These are phyloP conservation scores for Fraxinus americana DNA, from an alignment of 257 asterid genomes.

Conservation along the genomic window DNA sequence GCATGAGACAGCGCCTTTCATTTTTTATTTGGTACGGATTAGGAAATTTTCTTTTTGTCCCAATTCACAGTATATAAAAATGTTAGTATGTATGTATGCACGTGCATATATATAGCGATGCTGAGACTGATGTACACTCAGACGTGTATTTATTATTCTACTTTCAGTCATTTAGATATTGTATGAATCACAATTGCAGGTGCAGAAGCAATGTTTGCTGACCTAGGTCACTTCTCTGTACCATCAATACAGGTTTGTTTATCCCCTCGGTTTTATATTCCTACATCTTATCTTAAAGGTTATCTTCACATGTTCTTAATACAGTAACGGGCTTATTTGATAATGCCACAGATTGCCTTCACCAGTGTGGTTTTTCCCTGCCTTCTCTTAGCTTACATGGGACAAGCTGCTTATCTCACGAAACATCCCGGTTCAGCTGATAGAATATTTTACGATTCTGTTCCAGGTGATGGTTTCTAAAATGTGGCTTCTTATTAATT, in stretches of 20 bases:
- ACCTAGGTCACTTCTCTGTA: conserved; percentile 90
- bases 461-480: conserved; percentile 62
- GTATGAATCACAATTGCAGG: conserved; percentile 50
- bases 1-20: no score
- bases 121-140: neutral
- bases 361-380: conserved; percentile 85
- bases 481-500: neutral
- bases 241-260: conserved; percentile 82
- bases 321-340: neutral
- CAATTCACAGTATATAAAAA: no score
- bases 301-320: neutral
- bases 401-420: conserved; percentile 92
- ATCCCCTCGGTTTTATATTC: neutral
- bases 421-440: conserved; percentile 63
- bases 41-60: no score
- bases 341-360: conserved; percentile 75
- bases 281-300: neutral
- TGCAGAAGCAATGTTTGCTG: conserved; percentile 99
- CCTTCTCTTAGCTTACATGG: conserved; percentile 91
- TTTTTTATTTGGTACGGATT: no score
- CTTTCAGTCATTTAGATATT: neutral
- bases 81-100: no score
- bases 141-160: neutral
- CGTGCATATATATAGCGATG: no score
- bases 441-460: conserved; percentile 73